Percentiles rank a stretch among this genome's conserved stretches.
These are phyloP conservation scores for Mollisia scopiformis DNA, from an alignment of 2,329 filamentous ascomycete species.

Conservation along the genomic window DNA sequence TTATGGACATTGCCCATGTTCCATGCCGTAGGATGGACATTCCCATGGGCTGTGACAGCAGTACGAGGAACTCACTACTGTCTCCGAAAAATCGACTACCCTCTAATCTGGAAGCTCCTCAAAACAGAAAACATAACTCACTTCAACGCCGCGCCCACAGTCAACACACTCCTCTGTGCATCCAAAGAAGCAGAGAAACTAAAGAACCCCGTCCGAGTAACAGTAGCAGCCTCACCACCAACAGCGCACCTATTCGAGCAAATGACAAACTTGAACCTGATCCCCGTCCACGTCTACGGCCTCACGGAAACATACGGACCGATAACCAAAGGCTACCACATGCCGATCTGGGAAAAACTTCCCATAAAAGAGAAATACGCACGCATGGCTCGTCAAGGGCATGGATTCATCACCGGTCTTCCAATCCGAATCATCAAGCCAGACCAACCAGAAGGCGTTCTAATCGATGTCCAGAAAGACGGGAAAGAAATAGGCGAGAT, in stretches of 20 bases:
- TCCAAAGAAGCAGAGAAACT: slow-evolving; percentile 74
- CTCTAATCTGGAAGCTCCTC: slow-evolving; percentile 85
- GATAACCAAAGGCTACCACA: slow-evolving; percentile 89
- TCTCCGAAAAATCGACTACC: slow-evolving; percentile 92
- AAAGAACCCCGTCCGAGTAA: slow-evolving; percentile 75
- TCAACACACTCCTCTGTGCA: slow-evolving; percentile 90
- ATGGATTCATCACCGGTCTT: slow-evolving; percentile 84
- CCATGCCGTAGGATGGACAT: slow-evolving; percentile 66
- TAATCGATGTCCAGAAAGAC: slow-evolving; percentile 70
- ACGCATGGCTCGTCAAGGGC: slow-evolving; percentile 91
- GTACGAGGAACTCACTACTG: slow-evolving; percentile 95
- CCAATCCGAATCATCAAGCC: slow-evolving; percentile 82
- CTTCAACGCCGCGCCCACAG: slow-evolving; percentile 94
- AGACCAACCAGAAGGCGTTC: slow-evolving; percentile 66
- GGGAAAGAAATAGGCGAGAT: slow-evolving; percentile 82
- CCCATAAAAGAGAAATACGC: slow-evolving; percentile 77
- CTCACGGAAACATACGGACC: slow-evolving; percentile 90
- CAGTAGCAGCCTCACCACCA: slow-evolving; percentile 90
- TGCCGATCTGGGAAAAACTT: slow-evolving; percentile 82
- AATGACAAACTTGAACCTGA: slow-evolving; percentile 80
- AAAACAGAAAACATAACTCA: slow-evolving; percentile 89
- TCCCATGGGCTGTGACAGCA: slow-evolving; percentile 90
- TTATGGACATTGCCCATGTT: slow-evolving; percentile 93
- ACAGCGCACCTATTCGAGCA: slow-evolving; percentile 89
- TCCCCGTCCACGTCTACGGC: slow-evolving; percentile 93